These are phyloP conservation scores for Hemisphaericaspora lyxosophila DNA, from an alignment of 1,139 yeast species.

Conservation along the genomic window DNA sequence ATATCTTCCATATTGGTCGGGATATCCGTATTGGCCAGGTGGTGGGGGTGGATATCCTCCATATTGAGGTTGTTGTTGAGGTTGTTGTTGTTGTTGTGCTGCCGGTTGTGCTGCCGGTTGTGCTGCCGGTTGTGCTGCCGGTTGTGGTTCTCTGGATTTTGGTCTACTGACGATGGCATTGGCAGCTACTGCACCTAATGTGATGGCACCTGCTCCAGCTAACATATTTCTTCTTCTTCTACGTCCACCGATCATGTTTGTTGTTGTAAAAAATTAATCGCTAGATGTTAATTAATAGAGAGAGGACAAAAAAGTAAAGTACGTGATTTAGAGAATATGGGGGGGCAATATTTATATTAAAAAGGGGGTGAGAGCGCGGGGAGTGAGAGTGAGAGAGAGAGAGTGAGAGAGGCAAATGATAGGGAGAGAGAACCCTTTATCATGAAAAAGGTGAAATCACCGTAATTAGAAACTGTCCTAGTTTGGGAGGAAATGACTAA, in stretches of 20 bases:
- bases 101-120: constrained; percentile 2
- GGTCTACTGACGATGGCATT: constrained; percentile 2
- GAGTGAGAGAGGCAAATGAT: too few relatives aligned
- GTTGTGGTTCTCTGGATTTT: background rate
- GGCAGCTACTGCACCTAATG: constrained; percentile 6
- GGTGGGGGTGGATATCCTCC: constrained; percentile 6
- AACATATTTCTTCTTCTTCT: constrained; percentile 7
- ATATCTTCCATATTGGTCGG: background rate
- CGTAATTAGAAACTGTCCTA: too few relatives aligned
- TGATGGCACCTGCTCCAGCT: constrained; percentile 6
- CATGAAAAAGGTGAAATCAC: too few relatives aligned
- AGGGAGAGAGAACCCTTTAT: too few relatives aligned
- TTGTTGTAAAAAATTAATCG: background rate
- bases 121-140: background rate
- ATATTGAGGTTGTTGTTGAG: constrained; percentile 3
- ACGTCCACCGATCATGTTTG: background rate
- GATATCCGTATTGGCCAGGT: background rate
- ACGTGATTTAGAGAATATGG: too few relatives aligned
- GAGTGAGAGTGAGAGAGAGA: too few relatives aligned
- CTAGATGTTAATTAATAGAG: background rate
- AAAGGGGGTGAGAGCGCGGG: too few relatives aligned
- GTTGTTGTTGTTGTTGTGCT: constrained; percentile 5
- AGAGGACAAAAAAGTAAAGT: background rate
- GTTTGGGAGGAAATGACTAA: too few relatives aligned
- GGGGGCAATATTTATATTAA: too few relatives aligned